These are phyloP conservation scores for Drosera capensis DNA, from an alignment of 148 eudicot species.

Conservation along the genomic window DNA sequence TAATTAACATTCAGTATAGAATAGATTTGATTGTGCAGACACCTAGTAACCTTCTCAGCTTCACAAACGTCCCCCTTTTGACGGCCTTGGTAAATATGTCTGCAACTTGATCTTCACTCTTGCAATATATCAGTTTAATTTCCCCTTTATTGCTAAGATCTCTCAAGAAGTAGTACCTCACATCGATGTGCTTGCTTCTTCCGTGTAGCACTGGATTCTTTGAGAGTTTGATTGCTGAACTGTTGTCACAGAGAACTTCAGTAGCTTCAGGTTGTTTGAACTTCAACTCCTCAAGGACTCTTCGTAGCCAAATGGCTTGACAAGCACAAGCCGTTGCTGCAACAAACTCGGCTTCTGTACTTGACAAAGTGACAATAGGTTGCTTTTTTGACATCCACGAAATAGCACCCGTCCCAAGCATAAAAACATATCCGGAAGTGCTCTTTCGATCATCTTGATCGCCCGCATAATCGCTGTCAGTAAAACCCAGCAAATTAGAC, in stretches of 20 bases:
- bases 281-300: neutral
- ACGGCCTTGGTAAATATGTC: constrained; percentile 7
- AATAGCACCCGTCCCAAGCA: neutral
- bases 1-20: too few relatives aligned
- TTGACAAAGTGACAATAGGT: neutral
- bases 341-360: neutral
- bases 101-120: constrained; percentile 8
- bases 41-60: neutral
- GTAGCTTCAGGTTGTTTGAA: neutral
- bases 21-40: neutral
- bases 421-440: constrained; percentile 1
- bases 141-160: constrained; percentile 2
- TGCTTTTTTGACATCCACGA: neutral
- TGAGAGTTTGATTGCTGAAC: neutral
- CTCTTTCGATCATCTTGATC: constrained; percentile 2
- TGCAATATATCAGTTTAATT: constrained; percentile 5
- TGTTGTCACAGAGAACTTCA: constrained; percentile 1
- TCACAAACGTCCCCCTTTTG: neutral
- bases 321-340: neutral
- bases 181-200: constrained; percentile 10
- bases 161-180: constrained; percentile 5
- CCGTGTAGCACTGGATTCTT: constrained; percentile 12
- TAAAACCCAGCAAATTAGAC: neutral
- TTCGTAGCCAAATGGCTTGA: neutral
- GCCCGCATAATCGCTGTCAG: neutral